A percentile compares a stretch with the other conserved stretches of the same genome.
Evolutionary conservation across 2,329 filamentous ascomycete species (phyloP).

Genomic region (Simplicillium sp.): DNA sequence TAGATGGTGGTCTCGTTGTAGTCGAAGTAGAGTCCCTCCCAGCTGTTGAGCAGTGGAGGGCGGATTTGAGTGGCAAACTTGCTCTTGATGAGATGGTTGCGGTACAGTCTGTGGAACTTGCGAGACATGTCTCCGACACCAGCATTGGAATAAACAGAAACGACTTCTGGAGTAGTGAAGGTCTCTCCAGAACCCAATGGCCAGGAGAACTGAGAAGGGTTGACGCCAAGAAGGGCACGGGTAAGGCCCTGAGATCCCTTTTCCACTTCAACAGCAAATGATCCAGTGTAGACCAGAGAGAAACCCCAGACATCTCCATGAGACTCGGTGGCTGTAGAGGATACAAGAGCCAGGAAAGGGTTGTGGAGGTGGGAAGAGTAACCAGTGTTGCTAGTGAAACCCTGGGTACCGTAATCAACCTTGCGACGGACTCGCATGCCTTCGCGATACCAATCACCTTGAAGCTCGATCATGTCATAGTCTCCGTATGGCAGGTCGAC

Average conservation of each 20-base stretch:
- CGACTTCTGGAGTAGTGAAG: slow-evolving; percentile 52
- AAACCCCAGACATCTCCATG: slow-evolving; percentile 56
- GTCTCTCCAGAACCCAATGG: slow-evolving; percentile 43
- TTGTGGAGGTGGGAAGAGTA: slow-evolving; percentile 58
- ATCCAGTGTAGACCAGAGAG: slow-evolving; percentile 55
- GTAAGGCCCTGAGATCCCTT: slow-evolving; percentile 53
- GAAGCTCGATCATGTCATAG: slow-evolving; percentile 51
- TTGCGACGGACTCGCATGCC: slow-evolving; percentile 42
- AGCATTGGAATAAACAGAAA: slow-evolving; percentile 48
- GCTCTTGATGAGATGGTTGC: slow-evolving; percentile 49
- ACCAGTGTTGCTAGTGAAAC: slow-evolving; percentile 52
- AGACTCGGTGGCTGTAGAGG: slow-evolving; percentile 48
- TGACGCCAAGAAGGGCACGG: slow-evolving; percentile 50
- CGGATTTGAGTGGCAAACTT: slow-evolving; percentile 41
- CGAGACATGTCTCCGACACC: slow-evolving; percentile 55
- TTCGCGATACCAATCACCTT: slow-evolving; percentile 55
- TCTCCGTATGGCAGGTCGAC: slow-evolving; percentile 51
- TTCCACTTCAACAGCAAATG: slow-evolving; percentile 52
- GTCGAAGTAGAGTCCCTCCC: slow-evolving; percentile 53
- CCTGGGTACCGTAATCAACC: slow-evolving; percentile 46
- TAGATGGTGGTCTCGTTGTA: slow-evolving; percentile 48
- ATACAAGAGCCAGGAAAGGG: slow-evolving; percentile 49
- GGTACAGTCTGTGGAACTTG: slow-evolving; percentile 51
- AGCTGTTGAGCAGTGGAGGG: slow-evolving; percentile 53
- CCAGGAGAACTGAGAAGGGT: slow-evolving; percentile 52